Conservation (phyloP, 1,139 yeast genomes). For the Hansenula lynferdii region DNA sequence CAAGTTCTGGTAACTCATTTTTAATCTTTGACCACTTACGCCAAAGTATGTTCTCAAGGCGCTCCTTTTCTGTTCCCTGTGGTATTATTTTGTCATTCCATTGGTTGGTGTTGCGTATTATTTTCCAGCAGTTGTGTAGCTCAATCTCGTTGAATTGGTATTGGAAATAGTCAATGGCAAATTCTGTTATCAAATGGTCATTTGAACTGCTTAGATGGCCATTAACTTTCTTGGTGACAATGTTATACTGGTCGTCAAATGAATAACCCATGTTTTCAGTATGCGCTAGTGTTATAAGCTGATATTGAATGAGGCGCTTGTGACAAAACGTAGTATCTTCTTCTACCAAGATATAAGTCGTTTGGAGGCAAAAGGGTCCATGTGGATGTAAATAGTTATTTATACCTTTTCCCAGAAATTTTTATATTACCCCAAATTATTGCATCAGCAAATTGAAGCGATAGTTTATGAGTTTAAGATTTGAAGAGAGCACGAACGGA, state of each 20-base stretch:
- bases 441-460: too few relatives aligned
- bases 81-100: conserved; percentile 14
- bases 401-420: too few relatives aligned
- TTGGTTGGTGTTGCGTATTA: conserved; percentile 12
- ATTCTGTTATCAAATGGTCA: conserved; percentile 7
- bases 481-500: too few relatives aligned
- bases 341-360: too few relatives aligned
- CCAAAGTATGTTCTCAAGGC: conserved; percentile 79
- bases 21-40: conserved; percentile 79
- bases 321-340: too few relatives aligned
- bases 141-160: conserved; percentile 20
- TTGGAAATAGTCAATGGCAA: conserved; percentile 23
- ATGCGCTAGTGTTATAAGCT: too few relatives aligned
- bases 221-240: conserved; percentile 12
- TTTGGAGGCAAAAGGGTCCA: too few relatives aligned
- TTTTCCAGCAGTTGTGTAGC: conserved; percentile 23
- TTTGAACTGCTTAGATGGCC: conserved; percentile 8
- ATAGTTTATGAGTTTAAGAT: too few relatives aligned
- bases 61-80: conserved; percentile 28
- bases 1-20: conserved; percentile 53
- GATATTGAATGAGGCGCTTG: too few relatives aligned
- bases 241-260: conserved; percentile 21
- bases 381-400: too few relatives aligned
- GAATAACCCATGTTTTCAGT: conserved; percentile 13
- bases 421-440: too few relatives aligned